These are phyloP conservation scores for Fusarium papillatum DNA, from an alignment of 2,329 filamentous ascomycete genomes.

Conservation along the genomic window DNA sequence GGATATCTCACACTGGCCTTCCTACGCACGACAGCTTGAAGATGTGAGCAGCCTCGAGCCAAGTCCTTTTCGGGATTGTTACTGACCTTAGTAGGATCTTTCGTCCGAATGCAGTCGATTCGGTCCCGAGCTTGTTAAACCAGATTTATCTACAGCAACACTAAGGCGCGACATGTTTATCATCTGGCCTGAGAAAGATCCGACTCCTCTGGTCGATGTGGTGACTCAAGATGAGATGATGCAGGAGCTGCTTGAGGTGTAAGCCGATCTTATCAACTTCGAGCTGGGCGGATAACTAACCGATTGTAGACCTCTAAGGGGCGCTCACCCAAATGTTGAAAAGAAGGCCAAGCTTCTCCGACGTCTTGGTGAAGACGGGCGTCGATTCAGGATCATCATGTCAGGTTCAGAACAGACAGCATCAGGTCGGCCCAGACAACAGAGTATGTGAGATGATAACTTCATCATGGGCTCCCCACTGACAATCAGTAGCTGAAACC, in stretches of 20 bases:
- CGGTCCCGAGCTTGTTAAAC: slow-evolving; percentile 43
- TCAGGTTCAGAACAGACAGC: slow-evolving; percentile 38
- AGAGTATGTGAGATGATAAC: slow-evolving; percentile 26
- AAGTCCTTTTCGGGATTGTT: fast-evolving
- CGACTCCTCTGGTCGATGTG: slow-evolving; percentile 45
- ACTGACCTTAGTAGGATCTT: slow-evolving; percentile 41
- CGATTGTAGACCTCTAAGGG: slow-evolving; percentile 31
- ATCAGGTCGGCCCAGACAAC: slow-evolving; percentile 37
- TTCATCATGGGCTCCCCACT: background rate
- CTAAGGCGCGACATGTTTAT: slow-evolving; percentile 42
- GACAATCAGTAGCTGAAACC: slow-evolving; percentile 35
- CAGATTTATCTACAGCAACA: slow-evolving; percentile 26
- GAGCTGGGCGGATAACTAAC: slow-evolving; percentile 9
- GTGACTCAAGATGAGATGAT: slow-evolving; percentile 50
- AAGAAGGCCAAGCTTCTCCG: slow-evolving; percentile 43
- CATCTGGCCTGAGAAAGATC: slow-evolving; percentile 48
- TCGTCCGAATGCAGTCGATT: slow-evolving; percentile 45
- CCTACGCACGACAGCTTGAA: slow-evolving; percentile 48
- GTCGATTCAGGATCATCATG: slow-evolving; percentile 44
- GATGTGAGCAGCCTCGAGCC: slow-evolving; percentile 38
- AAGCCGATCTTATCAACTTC: background rate
- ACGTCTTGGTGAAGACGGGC: slow-evolving; percentile 44
- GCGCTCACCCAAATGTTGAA: slow-evolving; percentile 32
- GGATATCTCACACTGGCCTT: slow-evolving; percentile 51
- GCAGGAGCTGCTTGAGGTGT: slow-evolving; percentile 48